phyloP scores from a whole-genome alignment of 495 filamentous ascomycete genomes.

The Astrocystis sublimbata region DNA sequence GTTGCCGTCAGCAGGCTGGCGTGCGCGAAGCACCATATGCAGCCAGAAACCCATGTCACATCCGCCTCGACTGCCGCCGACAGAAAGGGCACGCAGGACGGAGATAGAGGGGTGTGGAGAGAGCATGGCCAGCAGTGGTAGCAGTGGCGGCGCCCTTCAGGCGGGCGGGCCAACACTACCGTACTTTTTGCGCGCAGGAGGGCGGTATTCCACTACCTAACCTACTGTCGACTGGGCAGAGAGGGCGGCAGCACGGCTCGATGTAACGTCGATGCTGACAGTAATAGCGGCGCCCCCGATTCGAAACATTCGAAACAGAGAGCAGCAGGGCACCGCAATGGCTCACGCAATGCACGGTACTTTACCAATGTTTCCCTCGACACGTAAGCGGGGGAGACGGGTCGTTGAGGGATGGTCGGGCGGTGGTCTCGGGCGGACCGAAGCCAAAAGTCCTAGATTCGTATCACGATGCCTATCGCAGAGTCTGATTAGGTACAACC shows the following conservation, averaged over 20 bases:
- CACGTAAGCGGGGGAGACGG: constrained; percentile 10
- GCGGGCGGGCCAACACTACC: constrained; percentile 7
- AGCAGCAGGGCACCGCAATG: constrained; percentile 11
- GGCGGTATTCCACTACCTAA: too few relatives aligned
- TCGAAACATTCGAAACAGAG: constrained; percentile 11
- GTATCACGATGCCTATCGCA: not conserved
- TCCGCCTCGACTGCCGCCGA: constrained; percentile 12
- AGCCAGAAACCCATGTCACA: constrained; percentile 13
- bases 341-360: constrained; percentile 18
- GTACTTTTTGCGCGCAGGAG: too few relatives aligned
- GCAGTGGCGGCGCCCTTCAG: not conserved
- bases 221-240: not conserved
- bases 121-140: not conserved
- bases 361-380: constrained; percentile 6
- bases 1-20: constrained; percentile 11
- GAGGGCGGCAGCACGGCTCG: constrained; percentile 8
- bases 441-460: not conserved
- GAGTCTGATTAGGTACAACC: not conserved
- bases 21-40: not conserved
- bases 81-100: constrained; percentile 5
- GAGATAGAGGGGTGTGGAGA: constrained; percentile 16
- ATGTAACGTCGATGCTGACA: constrained; percentile 24
- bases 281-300: constrained; percentile 11
- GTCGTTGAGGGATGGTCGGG: too few relatives aligned
- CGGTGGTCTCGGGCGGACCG: constrained; percentile 10